phyloP scores from a whole-genome alignment of 192 early-diverging fungal genomes.

The Spinellus fusiger region DNA sequence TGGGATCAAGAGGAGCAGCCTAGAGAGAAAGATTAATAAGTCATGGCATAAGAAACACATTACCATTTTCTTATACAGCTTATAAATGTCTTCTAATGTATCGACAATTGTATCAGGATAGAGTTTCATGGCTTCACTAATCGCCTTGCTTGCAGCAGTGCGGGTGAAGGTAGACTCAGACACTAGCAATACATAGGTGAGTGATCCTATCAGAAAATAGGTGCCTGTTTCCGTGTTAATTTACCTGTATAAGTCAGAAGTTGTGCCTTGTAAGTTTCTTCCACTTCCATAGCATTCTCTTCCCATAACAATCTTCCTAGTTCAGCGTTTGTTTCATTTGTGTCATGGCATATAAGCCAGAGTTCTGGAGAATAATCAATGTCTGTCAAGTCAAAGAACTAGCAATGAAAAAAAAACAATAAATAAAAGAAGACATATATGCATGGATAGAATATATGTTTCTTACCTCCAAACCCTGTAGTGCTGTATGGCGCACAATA shows the following conservation, averaged over 20 bases:
- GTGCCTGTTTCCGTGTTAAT: neutral
- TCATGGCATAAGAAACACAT: neutral
- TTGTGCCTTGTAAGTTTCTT: constrained; percentile 38
- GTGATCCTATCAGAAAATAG: neutral
- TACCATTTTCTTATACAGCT: constrained; percentile 42
- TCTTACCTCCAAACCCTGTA: constrained; percentile 53
- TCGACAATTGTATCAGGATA: constrained; percentile 44
- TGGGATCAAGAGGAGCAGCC: constrained; percentile 68
- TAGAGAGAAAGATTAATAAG: neutral
- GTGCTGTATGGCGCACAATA: constrained; percentile 58
- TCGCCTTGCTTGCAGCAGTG: constrained; percentile 52
- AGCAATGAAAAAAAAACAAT: constrained; percentile 1
- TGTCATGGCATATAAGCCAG: constrained; percentile 67
- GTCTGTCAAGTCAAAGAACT: constrained; percentile 44
- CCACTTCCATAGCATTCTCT: constrained; percentile 51
- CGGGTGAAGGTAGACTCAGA: constrained; percentile 53
- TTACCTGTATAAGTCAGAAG: constrained; percentile 35
- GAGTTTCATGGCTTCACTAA: constrained; percentile 55
- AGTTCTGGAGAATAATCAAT: constrained; percentile 60
- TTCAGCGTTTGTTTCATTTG: constrained; percentile 43
- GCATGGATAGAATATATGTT: constrained; percentile 18
- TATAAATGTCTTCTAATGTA: constrained; percentile 57
- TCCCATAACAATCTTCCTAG: constrained; percentile 61
- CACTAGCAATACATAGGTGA: constrained; percentile 18
- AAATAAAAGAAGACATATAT: constrained; percentile 6